Percentiles rank a stretch among this genome's conserved stretches.
Evolutionary conservation across 257 asterid species (phyloP).

Genomic region (Lantana camara): DNA sequence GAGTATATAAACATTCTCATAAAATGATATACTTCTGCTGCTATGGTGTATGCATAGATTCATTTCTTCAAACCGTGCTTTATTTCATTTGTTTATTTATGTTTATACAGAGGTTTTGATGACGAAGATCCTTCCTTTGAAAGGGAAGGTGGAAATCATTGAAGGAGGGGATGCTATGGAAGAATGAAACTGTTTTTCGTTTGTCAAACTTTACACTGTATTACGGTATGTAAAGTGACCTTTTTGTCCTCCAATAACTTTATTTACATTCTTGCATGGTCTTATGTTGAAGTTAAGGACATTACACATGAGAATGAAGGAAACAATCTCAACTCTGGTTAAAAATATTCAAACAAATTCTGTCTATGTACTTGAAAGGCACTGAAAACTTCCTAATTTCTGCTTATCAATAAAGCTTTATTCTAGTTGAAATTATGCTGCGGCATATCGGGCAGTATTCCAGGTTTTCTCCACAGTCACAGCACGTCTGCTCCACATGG

Average conservation of each 20-base stretch:
- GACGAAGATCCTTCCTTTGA: not conserved
- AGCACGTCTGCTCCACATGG: conserved; percentile 49
- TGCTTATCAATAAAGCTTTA: conserved; percentile 54
- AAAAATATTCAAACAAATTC: not conserved
- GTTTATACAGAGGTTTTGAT: not conserved
- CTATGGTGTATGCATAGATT: not conserved
- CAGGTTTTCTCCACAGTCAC: conserved; percentile 59
- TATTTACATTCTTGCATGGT: too few relatives aligned
- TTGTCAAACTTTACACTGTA: not conserved
- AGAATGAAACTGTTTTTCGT: not conserved
- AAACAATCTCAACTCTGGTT: not conserved
- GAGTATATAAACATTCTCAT: not conserved
- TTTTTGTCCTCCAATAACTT: too few relatives aligned
- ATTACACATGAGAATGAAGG: not conserved
- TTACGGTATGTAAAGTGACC: not conserved
- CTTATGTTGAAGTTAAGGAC: too few relatives aligned
- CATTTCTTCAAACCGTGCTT: not conserved
- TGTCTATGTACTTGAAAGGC: not conserved
- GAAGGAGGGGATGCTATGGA: not conserved
- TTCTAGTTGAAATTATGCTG: conserved; percentile 49
- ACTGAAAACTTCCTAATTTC: too few relatives aligned
- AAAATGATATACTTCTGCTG: not conserved
- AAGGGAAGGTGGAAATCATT: not conserved
- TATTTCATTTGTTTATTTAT: not conserved
- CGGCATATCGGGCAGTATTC: conserved; percentile 59